Conservation (phyloP, 1,284 basidiomycete genomes). For the Ceratobasidium sp. region DNA sequence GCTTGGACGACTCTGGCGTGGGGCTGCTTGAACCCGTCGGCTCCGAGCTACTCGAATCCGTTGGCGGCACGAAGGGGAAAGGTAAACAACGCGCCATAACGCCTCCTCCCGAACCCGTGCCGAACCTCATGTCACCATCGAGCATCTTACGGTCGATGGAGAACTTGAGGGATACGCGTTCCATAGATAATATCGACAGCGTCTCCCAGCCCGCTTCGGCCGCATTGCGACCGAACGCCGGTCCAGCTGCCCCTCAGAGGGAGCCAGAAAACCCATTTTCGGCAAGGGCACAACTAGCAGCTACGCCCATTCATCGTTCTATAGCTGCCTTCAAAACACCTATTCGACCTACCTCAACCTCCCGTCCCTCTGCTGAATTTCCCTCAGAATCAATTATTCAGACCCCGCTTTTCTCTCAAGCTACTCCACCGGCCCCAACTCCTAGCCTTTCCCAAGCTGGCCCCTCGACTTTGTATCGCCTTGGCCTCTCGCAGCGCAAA, state of each 20-base stretch:
- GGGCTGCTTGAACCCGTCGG: conserved; percentile 26
- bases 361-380: neutral
- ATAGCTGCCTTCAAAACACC: conserved; percentile 22
- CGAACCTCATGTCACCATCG: neutral
- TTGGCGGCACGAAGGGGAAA: neutral
- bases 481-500: conserved; percentile 35
- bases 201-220: neutral
- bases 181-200: neutral
- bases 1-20: conserved; percentile 27
- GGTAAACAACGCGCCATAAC: conserved; percentile 17
- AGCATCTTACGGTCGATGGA: conserved; percentile 29
- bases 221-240: neutral
- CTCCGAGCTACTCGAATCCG: neutral
- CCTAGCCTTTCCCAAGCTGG: conserved; percentile 7
- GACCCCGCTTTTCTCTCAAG: conserved; percentile 3
- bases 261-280: conserved; percentile 23
- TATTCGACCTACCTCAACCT: neutral
- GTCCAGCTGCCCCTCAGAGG: neutral
- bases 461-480: conserved; percentile 29
- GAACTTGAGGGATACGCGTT: conserved; percentile 8
- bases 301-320: conserved; percentile 1
- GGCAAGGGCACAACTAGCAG: conserved; percentile 2
- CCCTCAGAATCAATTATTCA: neutral
- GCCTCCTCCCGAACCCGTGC: neutral
- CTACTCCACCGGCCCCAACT: neutral